Evolutionary conservation across 2,329 filamentous ascomycete species (phyloP).

Genomic region (Setomelanomma holmii): DNA sequence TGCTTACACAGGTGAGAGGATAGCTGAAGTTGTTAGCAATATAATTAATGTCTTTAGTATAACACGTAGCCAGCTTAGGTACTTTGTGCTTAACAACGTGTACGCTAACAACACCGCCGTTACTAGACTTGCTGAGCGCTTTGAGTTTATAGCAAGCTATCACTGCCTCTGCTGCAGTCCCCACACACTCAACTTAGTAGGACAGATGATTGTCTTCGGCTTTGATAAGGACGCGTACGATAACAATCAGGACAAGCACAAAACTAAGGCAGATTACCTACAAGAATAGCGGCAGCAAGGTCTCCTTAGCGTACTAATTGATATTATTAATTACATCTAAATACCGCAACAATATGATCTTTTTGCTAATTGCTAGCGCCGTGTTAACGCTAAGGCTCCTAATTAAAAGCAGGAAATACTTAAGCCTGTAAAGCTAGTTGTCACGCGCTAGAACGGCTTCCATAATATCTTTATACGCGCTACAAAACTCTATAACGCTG

Average conservation of each 20-base stretch:
- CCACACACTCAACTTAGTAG: background rate
- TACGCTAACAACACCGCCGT: background rate
- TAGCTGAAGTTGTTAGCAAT: background rate
- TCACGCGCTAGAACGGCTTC: background rate
- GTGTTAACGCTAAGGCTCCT: background rate
- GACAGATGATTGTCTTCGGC: background rate
- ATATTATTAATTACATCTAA: background rate
- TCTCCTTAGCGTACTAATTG: background rate
- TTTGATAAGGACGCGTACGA: background rate
- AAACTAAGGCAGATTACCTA: background rate
- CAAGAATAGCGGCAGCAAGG: background rate
- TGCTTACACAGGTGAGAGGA: background rate
- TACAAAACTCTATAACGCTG: background rate
- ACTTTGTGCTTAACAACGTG: background rate
- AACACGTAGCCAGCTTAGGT: background rate
- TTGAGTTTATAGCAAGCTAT: background rate
- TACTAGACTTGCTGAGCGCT: background rate
- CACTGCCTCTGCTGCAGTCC: background rate
- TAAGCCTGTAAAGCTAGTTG: too few species aligned
- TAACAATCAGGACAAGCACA: background rate
- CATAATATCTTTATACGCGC: background rate
- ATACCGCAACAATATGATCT: background rate
- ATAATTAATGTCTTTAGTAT: background rate
- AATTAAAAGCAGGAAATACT: too few species aligned
- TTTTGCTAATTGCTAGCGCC: background rate